Percentiles rank a stretch among this genome's conserved stretches.
These are phyloP conservation scores for Candida caryicola DNA, from an alignment of 805 yeast species.

Conservation along the genomic window DNA sequence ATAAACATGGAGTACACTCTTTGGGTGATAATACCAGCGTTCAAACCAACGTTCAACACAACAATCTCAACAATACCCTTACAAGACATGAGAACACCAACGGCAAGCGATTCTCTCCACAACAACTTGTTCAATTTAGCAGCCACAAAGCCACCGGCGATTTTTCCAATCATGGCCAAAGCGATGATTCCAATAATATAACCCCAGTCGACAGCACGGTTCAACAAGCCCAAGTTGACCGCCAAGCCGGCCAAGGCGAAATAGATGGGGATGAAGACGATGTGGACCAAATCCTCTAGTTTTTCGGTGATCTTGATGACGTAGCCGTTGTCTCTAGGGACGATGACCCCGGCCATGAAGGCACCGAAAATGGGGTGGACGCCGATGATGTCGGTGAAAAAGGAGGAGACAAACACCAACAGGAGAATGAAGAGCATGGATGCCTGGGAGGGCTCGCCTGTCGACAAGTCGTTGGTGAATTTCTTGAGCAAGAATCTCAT, in stretches of 20 bases:
- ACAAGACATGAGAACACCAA: slow-evolving; percentile 82
- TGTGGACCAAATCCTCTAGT: slow-evolving; percentile 73
- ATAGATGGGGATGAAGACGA: slow-evolving; percentile 70
- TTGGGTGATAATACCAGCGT: slow-evolving; percentile 62
- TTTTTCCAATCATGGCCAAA: slow-evolving; percentile 67
- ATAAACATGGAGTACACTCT: slow-evolving; percentile 77
- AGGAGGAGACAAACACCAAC: slow-evolving; percentile 63
- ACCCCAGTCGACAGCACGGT: slow-evolving; percentile 73
- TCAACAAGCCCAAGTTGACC: slow-evolving; percentile 62
- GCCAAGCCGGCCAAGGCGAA: slow-evolving; percentile 78
- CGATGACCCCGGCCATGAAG: slow-evolving; percentile 69
- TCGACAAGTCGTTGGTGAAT: slow-evolving; percentile 52
- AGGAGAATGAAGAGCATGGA: slow-evolving; percentile 55
- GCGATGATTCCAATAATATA: slow-evolving; percentile 64
- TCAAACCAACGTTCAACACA: slow-evolving; percentile 69
- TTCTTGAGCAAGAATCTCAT: slow-evolving; percentile 45
- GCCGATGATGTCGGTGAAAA: slow-evolving; percentile 79
- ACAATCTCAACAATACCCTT: slow-evolving; percentile 86
- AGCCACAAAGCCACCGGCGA: slow-evolving; percentile 63
- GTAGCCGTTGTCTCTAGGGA: slow-evolving; percentile 74
- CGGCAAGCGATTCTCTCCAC: slow-evolving; percentile 74
- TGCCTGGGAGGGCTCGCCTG: slow-evolving; percentile 60
- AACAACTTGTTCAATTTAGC: slow-evolving; percentile 59
- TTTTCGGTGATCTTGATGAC: slow-evolving; percentile 68
- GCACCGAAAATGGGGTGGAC: slow-evolving; percentile 88